phyloP scores from a whole-genome alignment of 1,139 yeast species.

The Diutina mesorugosa region DNA sequence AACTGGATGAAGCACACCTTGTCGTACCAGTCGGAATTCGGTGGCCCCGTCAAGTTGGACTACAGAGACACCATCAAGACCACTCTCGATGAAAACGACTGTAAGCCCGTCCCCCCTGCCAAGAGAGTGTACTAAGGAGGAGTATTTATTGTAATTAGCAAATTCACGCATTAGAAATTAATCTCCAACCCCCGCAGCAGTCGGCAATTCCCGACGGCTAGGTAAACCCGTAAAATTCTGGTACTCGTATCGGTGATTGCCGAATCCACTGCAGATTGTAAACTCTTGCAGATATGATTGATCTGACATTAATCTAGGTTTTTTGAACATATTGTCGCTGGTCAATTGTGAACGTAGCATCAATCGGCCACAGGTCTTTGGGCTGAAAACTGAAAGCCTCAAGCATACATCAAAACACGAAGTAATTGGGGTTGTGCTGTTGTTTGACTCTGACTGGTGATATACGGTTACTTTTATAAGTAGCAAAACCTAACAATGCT shows the following conservation, averaged over 20 bases:
- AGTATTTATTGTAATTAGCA: constrained; percentile 4
- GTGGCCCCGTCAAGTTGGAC: constrained; percentile 60
- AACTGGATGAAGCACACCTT: constrained; percentile 98
- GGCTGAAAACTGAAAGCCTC: too few species aligned
- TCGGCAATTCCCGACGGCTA: not conserved
- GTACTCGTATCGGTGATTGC: not conserved
- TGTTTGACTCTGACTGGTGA: too few species aligned
- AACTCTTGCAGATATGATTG: too few species aligned
- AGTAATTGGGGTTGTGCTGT: too few species aligned
- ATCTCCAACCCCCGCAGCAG: not conserved
- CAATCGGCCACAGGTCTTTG: too few species aligned
- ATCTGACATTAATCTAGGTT: too few species aligned
- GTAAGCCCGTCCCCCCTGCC: constrained; percentile 95
- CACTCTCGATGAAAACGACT: constrained; percentile 84
- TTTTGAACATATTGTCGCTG: too few species aligned
- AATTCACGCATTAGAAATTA: not conserved
- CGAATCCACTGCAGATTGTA: too few species aligned
- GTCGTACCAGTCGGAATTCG: constrained; percentile 73
- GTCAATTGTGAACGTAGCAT: too few species aligned
- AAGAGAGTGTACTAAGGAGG: constrained; percentile 66
- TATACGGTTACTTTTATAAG: too few species aligned
- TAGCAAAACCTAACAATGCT: too few species aligned
- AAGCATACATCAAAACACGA: too few species aligned
- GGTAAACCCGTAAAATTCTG: not conserved
- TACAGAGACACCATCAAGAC: constrained; percentile 79